Conservation (phyloP, 352 stramenopile genomes). For the Aphanomyces invadans region DNA sequence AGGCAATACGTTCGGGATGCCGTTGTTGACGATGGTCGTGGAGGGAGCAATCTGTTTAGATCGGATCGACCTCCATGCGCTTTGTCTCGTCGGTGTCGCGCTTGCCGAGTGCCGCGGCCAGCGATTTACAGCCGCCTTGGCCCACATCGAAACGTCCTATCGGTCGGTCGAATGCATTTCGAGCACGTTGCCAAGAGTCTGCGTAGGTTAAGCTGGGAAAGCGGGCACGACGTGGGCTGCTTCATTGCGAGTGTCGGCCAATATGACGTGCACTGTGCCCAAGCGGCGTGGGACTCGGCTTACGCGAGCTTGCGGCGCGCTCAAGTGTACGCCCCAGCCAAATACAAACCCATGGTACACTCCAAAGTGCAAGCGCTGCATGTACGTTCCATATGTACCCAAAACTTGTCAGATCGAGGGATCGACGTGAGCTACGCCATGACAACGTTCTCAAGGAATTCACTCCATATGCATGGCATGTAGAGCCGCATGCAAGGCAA, state of each 20-base stretch:
- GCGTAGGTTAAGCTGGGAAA: conserved; percentile 12
- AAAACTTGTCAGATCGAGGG: no score
- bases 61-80: background rate
- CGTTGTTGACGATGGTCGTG: background rate
- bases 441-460: no score
- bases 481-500: background rate
- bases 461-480: no score
- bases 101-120: background rate
- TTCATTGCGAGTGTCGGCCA: conserved; percentile 1
- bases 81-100: background rate
- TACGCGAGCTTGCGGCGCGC: background rate
- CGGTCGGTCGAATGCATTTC: background rate
- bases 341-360: conserved; percentile 6
- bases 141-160: conserved; percentile 12
- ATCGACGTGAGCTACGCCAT: no score
- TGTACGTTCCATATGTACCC: background rate
- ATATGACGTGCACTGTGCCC: conserved; percentile 5
- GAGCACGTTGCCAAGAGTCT: background rate
- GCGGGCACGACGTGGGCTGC: background rate
- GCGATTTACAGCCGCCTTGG: background rate
- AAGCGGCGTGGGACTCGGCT: background rate
- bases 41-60: conserved; percentile 7
- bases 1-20: background rate
- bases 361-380: conserved; percentile 6
- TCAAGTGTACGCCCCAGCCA: conserved; percentile 4